These are phyloP conservation scores for Didymosphaeria variabile DNA, from an alignment of 2,329 filamentous ascomycete genomes.

Conservation along the genomic window DNA sequence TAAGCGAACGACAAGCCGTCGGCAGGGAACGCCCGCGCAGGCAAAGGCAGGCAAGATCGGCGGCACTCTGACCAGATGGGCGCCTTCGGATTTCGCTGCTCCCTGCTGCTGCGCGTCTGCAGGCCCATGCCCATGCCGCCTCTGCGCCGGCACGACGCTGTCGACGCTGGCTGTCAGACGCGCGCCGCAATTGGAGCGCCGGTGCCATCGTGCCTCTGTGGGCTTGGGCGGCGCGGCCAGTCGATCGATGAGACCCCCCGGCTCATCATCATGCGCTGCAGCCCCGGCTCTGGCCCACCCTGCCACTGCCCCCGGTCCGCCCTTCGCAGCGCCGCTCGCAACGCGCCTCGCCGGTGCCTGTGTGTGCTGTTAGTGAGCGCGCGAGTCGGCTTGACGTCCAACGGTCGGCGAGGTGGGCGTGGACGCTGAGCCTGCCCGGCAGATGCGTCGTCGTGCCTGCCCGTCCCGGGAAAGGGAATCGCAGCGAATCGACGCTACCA, in stretches of 20 bases:
- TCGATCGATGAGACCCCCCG: conserved; percentile 11
- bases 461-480: background rate
- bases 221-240: background rate
- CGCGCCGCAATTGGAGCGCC: background rate
- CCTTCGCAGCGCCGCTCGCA: background rate
- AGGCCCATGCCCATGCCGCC: background rate
- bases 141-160: background rate
- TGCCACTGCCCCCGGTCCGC: background rate
- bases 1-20: conserved; percentile 9
- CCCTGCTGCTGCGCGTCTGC: background rate
- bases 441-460: no score
- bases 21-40: background rate
- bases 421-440: no score
- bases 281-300: background rate
- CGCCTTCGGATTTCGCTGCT: background rate
- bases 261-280: conserved; percentile 4
- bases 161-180: background rate
- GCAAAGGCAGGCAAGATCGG: conserved; percentile 1
- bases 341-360: no score
- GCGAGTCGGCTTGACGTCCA: no score
- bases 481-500: conserved; percentile 9
- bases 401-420: no score
- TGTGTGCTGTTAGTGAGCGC: no score
- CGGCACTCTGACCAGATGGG: background rate
- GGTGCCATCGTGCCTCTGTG: background rate